Evolutionary conservation across 2,329 filamentous ascomycete species (phyloP).

Genomic region (Colletotrichum euphorbiae): DNA sequence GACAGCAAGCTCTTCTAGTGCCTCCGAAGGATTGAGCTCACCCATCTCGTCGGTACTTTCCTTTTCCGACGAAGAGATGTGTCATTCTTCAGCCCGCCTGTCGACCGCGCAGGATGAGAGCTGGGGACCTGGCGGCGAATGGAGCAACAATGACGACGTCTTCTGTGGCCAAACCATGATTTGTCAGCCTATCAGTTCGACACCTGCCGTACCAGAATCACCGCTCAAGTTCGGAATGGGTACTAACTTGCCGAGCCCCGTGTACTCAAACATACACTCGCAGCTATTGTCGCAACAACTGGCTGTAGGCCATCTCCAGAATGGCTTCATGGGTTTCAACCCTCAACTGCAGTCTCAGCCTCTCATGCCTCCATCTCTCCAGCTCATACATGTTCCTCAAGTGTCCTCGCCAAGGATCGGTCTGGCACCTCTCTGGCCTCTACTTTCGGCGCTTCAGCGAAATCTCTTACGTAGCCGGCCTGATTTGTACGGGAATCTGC

Average conservation of each 20-base stretch:
- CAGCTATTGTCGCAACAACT: neutral
- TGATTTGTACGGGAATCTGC: conserved; percentile 1
- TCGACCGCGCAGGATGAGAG: too few species aligned
- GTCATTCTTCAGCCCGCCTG: too few species aligned
- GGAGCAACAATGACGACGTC: neutral
- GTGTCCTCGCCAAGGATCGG: neutral
- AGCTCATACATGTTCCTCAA: neutral
- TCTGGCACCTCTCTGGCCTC: conserved; percentile 8
- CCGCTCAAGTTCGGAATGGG: neutral
- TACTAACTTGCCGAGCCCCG: neutral
- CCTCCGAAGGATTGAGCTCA: neutral
- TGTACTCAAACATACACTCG: neutral
- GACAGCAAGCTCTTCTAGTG: neutral
- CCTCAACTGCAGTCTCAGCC: neutral
- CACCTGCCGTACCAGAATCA: neutral
- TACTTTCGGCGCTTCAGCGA: conserved; percentile 19
- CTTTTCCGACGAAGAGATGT: neutral
- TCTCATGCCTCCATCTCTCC: neutral
- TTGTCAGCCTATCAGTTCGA: neutral
- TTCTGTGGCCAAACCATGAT: neutral
- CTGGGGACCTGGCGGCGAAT: neutral
- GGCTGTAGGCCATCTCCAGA: neutral
- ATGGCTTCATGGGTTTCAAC: neutral
- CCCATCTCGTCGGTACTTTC: neutral
- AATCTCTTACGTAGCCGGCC: conserved; percentile 4